These are phyloP conservation scores for Komagataella ulmi DNA, from an alignment of 805 yeast species.

Conservation along the genomic window DNA sequence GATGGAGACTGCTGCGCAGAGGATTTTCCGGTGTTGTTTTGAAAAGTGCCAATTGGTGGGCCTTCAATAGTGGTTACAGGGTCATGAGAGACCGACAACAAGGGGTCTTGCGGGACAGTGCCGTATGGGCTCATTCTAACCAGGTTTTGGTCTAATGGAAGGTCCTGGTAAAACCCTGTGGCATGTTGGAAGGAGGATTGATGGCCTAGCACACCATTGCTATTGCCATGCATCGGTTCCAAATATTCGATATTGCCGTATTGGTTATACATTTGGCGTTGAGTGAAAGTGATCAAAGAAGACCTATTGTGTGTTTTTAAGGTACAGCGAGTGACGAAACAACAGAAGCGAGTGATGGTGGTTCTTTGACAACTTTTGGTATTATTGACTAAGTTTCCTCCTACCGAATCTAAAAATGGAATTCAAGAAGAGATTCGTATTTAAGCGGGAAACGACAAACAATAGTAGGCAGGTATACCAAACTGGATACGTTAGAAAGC, in stretches of 20 bases:
- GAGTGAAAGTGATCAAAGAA: background rate
- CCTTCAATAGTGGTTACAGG: background rate
- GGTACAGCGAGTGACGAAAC: background rate
- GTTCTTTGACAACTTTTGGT: background rate
- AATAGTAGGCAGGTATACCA: background rate
- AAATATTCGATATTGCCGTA: background rate
- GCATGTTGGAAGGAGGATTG: background rate
- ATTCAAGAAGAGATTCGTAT: background rate
- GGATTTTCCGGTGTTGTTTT: background rate
- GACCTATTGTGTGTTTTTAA: background rate
- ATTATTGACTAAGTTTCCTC: background rate
- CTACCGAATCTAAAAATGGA: background rate
- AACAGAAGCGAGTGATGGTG: background rate
- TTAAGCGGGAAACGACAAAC: background rate
- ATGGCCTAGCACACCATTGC: background rate
- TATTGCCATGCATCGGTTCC: background rate
- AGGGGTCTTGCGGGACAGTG: background rate
- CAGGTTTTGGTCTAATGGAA: background rate
- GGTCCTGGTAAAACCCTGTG: background rate
- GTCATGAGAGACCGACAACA: background rate
- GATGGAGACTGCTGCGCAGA: background rate
- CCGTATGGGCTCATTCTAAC: background rate
- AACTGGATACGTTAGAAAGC: background rate
- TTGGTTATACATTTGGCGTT: background rate
- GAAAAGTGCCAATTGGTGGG: background rate